Evolutionary conservation across 2,329 filamentous ascomycete genomes (phyloP), one percentile per base, ranked within the genome.

Genomic region (Phialophora chinensis): DNA sequence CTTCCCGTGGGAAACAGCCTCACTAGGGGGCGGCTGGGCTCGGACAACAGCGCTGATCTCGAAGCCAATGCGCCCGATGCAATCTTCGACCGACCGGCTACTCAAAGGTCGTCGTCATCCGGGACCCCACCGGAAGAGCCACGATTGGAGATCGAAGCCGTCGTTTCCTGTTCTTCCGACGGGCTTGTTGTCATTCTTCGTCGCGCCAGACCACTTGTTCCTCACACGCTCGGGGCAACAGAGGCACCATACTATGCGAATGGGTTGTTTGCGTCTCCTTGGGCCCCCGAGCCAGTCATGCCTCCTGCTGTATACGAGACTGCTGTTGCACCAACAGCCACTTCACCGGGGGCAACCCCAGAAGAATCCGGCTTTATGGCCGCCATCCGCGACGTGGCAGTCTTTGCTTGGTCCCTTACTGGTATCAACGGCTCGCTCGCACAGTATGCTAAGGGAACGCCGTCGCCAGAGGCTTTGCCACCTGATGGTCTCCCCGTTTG

Each of bases 121-220:
- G 47, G 52, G 52, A 55, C 58, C 4, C 66, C 67, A 23, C 64
- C 68, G 27, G 66, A 61, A 60, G 60, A 65, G 35, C 50, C 50
- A 58, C 82, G 84, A 1, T 83, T 92, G 60, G 91, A 96, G 78
- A 81, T 96, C 3, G 92, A 96, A 79, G 92, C 92, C 1, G 91
- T 96, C n/a, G 89, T 96, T 4, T 96, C 92, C 0, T 96, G 92
- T 78, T 92, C 92, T 1, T 96, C 92, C 0, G 92, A 96, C 76
- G 92, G 92, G 0, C 82, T 96, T 0, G 91, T 96, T 2, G 91
- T 96, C 7, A 88, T 94, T 58, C 81, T 96, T 14, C 87, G 92
- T 63, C 87, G 86, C 69, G 92, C 92, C 27, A 86, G 90, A 29
- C 89, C 91, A 3, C 83, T 87, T 7, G 87, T 93, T 55, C 90